phyloP scores from a whole-genome alignment of 352 stramenopile species.

The Paralagenidium karlingii region DNA sequence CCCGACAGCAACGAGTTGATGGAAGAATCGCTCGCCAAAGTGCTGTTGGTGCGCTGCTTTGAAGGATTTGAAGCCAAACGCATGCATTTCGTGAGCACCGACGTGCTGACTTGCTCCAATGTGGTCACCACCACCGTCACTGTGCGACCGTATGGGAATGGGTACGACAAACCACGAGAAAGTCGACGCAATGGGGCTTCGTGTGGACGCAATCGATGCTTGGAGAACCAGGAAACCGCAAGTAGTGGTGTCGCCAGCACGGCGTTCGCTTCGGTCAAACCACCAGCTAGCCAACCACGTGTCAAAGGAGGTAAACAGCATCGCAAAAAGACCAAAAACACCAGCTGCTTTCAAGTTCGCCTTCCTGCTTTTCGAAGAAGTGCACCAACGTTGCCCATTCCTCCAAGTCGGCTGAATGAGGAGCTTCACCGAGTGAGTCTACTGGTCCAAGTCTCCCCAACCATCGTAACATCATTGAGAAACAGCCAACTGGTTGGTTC shows the following conservation, averaged over 20 bases:
- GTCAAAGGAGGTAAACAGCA: no score
- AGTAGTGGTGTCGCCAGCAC: conserved; percentile 4
- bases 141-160: conserved; percentile 8
- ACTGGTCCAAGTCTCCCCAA: no score
- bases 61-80: conserved; percentile 17
- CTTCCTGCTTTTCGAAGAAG: conserved; percentile 33
- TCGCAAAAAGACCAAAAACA: no score
- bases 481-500: no score
- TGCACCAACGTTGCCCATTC: conserved; percentile 35
- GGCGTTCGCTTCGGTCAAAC: no score
- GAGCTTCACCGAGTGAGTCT: conserved; percentile 15
- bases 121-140: conserved; percentile 55
- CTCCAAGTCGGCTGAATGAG: conserved; percentile 26
- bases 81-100: conserved; percentile 31
- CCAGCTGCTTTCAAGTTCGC: conserved; percentile 37
- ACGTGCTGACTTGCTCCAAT: conserved; percentile 46
- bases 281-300: no score
- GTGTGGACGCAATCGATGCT: not conserved
- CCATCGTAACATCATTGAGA: no score
- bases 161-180: not conserved
- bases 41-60: conserved; percentile 18
- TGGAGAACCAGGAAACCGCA: conserved; percentile 17
- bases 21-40: conserved; percentile 18
- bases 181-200: not conserved
- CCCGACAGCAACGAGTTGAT: conserved; percentile 8